Conservation (phyloP, 2,329 filamentous ascomycete species). For the Pyricularia pennisetigena region DNA sequence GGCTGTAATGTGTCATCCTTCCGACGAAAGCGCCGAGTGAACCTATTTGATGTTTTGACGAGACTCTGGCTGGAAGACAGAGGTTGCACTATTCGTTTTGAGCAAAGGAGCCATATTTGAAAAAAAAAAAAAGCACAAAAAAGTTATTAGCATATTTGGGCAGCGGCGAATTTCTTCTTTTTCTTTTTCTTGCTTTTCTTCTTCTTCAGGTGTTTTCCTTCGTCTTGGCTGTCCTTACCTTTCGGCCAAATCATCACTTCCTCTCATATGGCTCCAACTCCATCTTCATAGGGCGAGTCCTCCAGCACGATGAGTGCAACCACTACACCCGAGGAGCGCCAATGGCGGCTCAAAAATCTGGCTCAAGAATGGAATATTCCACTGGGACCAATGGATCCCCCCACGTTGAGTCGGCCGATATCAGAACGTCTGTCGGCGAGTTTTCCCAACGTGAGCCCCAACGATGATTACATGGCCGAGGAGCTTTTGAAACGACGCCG, state of each 20-base stretch:
- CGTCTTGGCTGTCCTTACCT: not conserved
- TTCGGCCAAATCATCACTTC: not conserved
- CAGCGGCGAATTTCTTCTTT: not conserved
- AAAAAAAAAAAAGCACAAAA: not conserved
- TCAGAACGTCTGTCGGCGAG: conserved; percentile 25
- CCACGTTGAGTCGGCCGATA: conserved; percentile 27
- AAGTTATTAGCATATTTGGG: not conserved
- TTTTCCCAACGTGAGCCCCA: conserved; percentile 27
- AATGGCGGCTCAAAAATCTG: conserved; percentile 37
- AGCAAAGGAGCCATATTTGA: not conserved
- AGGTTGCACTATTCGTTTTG: not conserved
- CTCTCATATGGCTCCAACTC: not conserved
- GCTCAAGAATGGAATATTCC: conserved; percentile 39
- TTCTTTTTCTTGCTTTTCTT: no score
- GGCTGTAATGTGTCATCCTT: not conserved
- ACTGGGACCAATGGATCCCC: conserved; percentile 19
- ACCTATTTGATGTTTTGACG: not conserved
- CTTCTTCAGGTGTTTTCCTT: not conserved
- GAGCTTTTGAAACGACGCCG: conserved; percentile 39
- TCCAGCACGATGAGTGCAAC: conserved; percentile 2
- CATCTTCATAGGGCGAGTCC: not conserved
- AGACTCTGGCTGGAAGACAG: not conserved
- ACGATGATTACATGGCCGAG: conserved; percentile 43
- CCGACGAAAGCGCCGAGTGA: not conserved
- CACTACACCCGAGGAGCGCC: conserved; percentile 24